A percentile compares a stretch with the other conserved stretches of the same genome.
Evolutionary conservation across 1,284 basidiomycete species (phyloP).

Genomic region (Fomes fomentarius): DNA sequence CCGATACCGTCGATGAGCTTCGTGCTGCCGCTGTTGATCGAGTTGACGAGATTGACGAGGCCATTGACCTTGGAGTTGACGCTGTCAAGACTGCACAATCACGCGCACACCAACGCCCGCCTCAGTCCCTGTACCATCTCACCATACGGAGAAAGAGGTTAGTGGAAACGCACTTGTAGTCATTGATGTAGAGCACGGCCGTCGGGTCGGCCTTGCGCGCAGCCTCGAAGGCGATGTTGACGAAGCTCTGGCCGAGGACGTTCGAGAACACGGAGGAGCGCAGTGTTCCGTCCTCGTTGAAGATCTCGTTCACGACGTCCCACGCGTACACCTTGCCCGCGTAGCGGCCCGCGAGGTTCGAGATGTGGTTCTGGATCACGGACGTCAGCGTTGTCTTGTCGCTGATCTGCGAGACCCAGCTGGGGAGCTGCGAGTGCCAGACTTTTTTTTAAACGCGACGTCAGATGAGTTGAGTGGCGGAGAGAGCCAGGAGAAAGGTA

Average conservation of each 20-base stretch:
- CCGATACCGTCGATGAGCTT: constrained; percentile 41
- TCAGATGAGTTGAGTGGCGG: too few relatives aligned
- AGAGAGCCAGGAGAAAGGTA: too few relatives aligned
- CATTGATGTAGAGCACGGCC: constrained; percentile 43
- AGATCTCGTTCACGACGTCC: constrained; percentile 38
- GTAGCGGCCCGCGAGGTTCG: constrained; percentile 40
- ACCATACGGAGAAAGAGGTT: too few relatives aligned
- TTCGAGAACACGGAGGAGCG: constrained; percentile 40
- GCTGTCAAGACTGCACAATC: constrained; percentile 29
- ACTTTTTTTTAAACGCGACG: constrained; percentile 29
- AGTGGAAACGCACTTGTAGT: constrained; percentile 34
- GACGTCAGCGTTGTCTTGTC: constrained; percentile 33
- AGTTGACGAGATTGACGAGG: constrained; percentile 37
- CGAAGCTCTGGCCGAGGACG: constrained; percentile 38
- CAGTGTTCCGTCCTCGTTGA: constrained; percentile 42
- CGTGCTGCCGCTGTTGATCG: constrained; percentile 32
- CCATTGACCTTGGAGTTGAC: constrained; percentile 35
- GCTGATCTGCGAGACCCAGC: constrained; percentile 41
- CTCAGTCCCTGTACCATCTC: too few relatives aligned
- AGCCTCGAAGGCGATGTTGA: constrained; percentile 38
- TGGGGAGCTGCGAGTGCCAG: constrained; percentile 53
- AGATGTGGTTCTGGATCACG: constrained; percentile 40
- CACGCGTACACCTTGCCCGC: constrained; percentile 41
- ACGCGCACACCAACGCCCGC: too few relatives aligned
- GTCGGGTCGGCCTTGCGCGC: constrained; percentile 40